Base-by-base conservation (phyloP, 208 protist genomes). In the Trypanosoma scelopori region DNA sequence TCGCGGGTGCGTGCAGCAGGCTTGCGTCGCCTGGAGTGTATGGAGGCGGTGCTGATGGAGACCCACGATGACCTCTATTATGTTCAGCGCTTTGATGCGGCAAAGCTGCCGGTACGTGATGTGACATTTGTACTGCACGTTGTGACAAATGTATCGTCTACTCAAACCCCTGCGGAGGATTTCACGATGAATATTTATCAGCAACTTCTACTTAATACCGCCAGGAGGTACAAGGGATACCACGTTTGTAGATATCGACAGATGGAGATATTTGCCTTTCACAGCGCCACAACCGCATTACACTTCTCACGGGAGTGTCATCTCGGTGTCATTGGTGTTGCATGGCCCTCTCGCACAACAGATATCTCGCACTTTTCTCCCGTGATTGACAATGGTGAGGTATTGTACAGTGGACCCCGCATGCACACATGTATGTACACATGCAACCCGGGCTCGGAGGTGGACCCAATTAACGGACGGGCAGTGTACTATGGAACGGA, bases 371-470 rank as follows among this genome's bases (percentile, higher is more conserved):
- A 71, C 27, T 78, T 83, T 69, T 42, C 74, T 43, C 70, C 71
- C 28, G 73, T 88, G n/a, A 68, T 68, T 15, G 79, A 88, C 50
- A 42, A 69, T 66, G 71, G 73, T 57, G 72, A 70, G 4, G 65
- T 88, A 23, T 62, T 93, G 9, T 95, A 82, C 67, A 79, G 77
- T 53, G 90, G 90, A 0, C 90, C 90, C 16, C 86, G 90, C 25
- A 80, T 93, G 15, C 90, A 95, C 77, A 93, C 82, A 5, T 92
- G 83, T 72, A 76, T 95, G 55, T 93, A 83, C 66, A 71, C 85
- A 25, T 91, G 85, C 63, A 87, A 69, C 27, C 86, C 86, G 6
- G 80, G 89, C 55, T 74, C 70, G 0, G 76, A 87, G 45, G 76
- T 92, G 2, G 78, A 93, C 66, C 78, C 90, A 0, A 76, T 85